Conservation (phyloP, 352 stramenopile species). For the Aphanomyces astaci region DNA sequence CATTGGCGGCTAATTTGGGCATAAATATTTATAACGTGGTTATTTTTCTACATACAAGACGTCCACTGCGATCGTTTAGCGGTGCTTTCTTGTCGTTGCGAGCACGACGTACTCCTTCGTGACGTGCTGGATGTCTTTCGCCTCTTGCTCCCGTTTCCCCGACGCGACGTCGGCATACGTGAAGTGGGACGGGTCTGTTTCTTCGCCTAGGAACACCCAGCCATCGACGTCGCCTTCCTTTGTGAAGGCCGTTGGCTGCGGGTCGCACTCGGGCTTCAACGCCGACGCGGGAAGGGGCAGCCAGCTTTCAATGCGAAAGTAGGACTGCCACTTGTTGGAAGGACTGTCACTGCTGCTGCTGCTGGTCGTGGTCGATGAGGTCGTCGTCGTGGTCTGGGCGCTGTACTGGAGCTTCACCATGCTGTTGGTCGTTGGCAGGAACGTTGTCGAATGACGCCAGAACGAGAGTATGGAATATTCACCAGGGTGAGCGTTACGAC, state of each 20-base stretch:
- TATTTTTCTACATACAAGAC: too few relatives aligned
- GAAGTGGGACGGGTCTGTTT: conserved; percentile 27
- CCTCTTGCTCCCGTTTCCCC: conserved; percentile 25
- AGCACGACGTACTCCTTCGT: conserved; percentile 8
- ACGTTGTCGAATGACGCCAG: not conserved
- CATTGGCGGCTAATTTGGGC: not conserved
- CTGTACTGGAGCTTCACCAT: not conserved
- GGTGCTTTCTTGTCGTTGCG: not conserved
- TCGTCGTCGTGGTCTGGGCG: not conserved
- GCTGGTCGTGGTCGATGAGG: not conserved
- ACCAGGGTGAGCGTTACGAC: not conserved
- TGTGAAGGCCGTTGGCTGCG: conserved; percentile 27
- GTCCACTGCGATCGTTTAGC: not conserved
- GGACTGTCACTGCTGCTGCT: too few relatives aligned
- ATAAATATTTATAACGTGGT: not conserved
- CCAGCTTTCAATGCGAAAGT: not conserved
- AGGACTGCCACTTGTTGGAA: not conserved
- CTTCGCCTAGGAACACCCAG: conserved; percentile 41
- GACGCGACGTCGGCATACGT: conserved; percentile 40
- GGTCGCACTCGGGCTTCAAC: not conserved
- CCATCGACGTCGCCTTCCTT: conserved; percentile 37
- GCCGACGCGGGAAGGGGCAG: not conserved
- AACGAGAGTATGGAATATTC: not conserved
- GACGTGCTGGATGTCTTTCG: not conserved
- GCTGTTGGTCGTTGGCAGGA: not conserved